Base-by-base conservation (phyloP, 768 basidiomycete species). In the Lentinus brumalis region DNA sequence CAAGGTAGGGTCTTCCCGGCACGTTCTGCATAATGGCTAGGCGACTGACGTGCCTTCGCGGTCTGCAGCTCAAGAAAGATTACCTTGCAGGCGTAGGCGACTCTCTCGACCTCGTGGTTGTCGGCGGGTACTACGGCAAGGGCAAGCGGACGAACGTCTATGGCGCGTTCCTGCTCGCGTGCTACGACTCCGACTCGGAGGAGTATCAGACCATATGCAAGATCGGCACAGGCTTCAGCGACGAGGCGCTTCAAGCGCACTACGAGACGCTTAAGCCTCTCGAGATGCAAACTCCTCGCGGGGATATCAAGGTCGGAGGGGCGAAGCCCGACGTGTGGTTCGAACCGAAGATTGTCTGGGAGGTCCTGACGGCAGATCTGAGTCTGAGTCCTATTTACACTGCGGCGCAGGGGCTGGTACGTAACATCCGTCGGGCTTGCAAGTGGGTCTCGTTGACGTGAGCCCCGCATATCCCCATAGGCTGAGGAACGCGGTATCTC, bases 241-340 rank as follows among this genome's bases (percentile, higher is more conserved):
- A 99, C 68, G 97, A 98, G 71, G 81, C 84, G 60, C 74, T 99
- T 38, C 86, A 90, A 69, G 75, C 82, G 15, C 92, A 96, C 69
- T 90, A 89, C 74, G 85, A 91, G n/a, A 78, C 83, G 4, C 81
- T 99, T 30, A 88, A 91, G 63, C 88, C 93, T 14, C 81, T 95
- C 40, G 93, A 91, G 77, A 75, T 80, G 47, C 77, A 77, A 18
- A 88, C 86, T 58, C 81, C 83, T 54, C 83, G 92, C 51, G 88
- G 90, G 0, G 94, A 98, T 72, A 81, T 97, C 65, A 94, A 94
- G 73, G 74, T 88, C 49, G 96, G 96, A 42, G 92, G 90, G 4
- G 95, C 95, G 42, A 98, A 98, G 72, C 96, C 97, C 14, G 96
- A 99, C 69, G 81, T 97, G 31, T 98, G 93, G 94, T 96, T 99